Evolutionary conservation across 2,329 filamentous ascomycete genomes (phyloP).

Genomic region (Graphilbum ipis-grandicollis): DNA sequence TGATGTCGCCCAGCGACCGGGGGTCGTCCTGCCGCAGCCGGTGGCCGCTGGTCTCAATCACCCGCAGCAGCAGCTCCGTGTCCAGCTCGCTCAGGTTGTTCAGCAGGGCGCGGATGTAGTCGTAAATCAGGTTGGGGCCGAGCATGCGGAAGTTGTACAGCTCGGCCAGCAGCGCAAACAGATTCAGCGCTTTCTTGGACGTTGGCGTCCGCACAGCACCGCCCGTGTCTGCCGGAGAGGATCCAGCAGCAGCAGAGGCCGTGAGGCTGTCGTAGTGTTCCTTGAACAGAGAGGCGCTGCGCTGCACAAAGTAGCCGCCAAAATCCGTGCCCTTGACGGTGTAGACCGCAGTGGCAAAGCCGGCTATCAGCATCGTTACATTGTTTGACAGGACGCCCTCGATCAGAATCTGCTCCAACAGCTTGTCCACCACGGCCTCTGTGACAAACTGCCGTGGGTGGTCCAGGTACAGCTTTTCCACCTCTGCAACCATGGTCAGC

Average conservation of each 20-base stretch:
- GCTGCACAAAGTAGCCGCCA: slow-evolving; percentile 67
- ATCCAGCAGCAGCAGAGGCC: neutral
- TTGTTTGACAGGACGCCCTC: slow-evolving; percentile 67
- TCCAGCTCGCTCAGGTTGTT: slow-evolving; percentile 63
- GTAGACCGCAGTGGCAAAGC: slow-evolving; percentile 77
- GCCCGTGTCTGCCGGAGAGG: slow-evolving; percentile 17
- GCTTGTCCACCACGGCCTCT: slow-evolving; percentile 56
- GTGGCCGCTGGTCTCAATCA: slow-evolving; percentile 67
- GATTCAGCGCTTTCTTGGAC: slow-evolving; percentile 53
- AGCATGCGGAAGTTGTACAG: slow-evolving; percentile 88
- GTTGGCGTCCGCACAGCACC: slow-evolving; percentile 8
- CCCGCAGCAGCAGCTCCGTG: slow-evolving; percentile 70
- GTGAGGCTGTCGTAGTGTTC: slow-evolving; percentile 31
- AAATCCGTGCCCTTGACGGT: slow-evolving; percentile 79
- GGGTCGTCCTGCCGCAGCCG: slow-evolving; percentile 81
- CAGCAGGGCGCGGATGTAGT: slow-evolving; percentile 71
- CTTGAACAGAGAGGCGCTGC: slow-evolving; percentile 39
- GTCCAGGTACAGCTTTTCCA: slow-evolving; percentile 69
- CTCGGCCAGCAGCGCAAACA: slow-evolving; percentile 68
- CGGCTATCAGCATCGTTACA: slow-evolving; percentile 77
- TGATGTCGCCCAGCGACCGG: slow-evolving; percentile 73
- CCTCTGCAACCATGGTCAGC: slow-evolving; percentile 62
- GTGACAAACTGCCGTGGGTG: slow-evolving; percentile 83
- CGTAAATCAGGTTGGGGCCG: slow-evolving; percentile 69
- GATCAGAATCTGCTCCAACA: slow-evolving; percentile 67